Evolutionary conservation across 345 rosid genomes (phyloP).

Genomic region (Garcia nutans): DNA sequence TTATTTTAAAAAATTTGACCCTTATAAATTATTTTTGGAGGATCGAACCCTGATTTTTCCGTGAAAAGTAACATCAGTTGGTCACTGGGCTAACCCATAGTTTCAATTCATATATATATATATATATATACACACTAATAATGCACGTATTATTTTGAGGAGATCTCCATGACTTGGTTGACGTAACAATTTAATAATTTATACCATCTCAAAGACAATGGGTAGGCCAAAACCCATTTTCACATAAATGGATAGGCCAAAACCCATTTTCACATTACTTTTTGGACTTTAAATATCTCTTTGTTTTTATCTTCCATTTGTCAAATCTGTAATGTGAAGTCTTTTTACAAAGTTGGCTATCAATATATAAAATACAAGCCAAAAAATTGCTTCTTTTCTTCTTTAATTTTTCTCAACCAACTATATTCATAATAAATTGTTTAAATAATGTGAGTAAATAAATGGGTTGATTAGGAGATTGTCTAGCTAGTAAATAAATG

Average conservation of each 20-base stretch:
- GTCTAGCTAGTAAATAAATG: too few species aligned
- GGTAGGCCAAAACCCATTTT: not conserved
- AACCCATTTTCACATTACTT: not conserved
- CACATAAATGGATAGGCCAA: not conserved
- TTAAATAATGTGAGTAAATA: not conserved
- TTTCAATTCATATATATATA: too few species aligned
- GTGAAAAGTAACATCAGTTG: too few species aligned
- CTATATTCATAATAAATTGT: not conserved
- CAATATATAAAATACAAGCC: not conserved
- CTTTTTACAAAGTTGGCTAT: not conserved
- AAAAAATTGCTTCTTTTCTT: not conserved
- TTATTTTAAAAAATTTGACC: too few species aligned
- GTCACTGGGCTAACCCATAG: too few species aligned
- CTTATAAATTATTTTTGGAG: too few species aligned
- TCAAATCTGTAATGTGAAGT: constrained; percentile 12
- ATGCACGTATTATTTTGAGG: too few species aligned
- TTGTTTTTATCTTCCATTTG: not conserved
- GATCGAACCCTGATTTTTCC: too few species aligned
- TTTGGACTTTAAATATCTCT: not conserved
- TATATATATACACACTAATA: too few species aligned
- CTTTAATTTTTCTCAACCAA: not conserved
- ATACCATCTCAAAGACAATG: not conserved
- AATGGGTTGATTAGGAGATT: constrained; percentile 5
- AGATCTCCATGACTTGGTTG: too few species aligned
- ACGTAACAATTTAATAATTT: too few species aligned